Evolutionary conservation across 2,329 filamentous ascomycete species (phyloP), one percentile per base, ranked within the genome.

Genomic region (Microsporum ferrugineum): DNA sequence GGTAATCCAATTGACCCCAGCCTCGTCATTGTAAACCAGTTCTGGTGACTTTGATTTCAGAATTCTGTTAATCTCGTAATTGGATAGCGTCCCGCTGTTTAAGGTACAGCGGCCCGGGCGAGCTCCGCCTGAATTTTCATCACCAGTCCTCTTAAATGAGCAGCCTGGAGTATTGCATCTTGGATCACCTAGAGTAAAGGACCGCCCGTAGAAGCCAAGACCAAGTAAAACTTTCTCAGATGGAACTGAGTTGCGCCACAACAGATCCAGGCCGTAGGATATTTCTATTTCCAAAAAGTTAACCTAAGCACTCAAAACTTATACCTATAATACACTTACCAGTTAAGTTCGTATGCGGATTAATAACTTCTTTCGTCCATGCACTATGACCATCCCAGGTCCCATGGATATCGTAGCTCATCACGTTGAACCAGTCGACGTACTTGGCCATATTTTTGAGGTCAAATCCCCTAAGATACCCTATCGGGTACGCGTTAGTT

Each of bases 31-130:
- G 31, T 59, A 45, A 14, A 56, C 55, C 2, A 51, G 41, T 34
- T 55, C 29, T 2, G 36, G 57, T 5, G 38, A 57, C 41, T 41
- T 51, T 14, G 41, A 6, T 43, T 49, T 62, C 1, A 63, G n/a
- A 31, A 74, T 71, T 7, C 68, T 61, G 27, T 66, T 63, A 53
- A 75, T 72, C 64, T 77, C 75, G 17, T 65, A 63, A 17, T 68
- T 64, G 0, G 68, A 65, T 14, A 76, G 60, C 1, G 71, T 65
- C 39, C 61, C 63, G 14, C 59, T 61, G 60, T 66, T 61, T 0
- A 61, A 62, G 1, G 68, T 68, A 61, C 73, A 75, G 7, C 59
- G 60, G 1, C 73, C 72, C 23, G 68, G 59, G 4, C 65, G 65
- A 29, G 63, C 67, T 45, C 65, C 59, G 29, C 66, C 62, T 1